Evolutionary conservation across 345 rosid genomes (phyloP).

Genomic region (Populus tremula): DNA sequence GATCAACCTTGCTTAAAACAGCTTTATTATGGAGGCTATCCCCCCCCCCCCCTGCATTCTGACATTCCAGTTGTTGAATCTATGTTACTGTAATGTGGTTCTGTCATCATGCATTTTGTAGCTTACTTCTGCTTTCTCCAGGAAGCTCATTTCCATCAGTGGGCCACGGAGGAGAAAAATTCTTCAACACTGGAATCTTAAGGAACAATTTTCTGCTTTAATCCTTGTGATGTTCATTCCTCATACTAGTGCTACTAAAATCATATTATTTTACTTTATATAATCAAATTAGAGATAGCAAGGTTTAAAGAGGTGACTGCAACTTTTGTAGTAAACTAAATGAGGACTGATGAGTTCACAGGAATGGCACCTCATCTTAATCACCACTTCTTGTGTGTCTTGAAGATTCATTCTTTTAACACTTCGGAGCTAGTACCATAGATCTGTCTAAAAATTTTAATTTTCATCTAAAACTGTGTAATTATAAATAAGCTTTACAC

Average conservation of each 20-base stretch:
- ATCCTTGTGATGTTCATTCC: not conserved
- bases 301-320: not conserved
- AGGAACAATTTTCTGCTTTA: conserved; percentile 1
- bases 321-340: not conserved
- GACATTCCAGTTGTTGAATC: not conserved
- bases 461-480: not conserved
- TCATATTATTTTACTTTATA: not conserved
- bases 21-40: not conserved
- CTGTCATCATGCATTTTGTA: not conserved
- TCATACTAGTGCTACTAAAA: not conserved
- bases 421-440: not conserved
- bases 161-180: not conserved
- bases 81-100: not conserved
- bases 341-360: not conserved
- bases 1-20: not conserved
- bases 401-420: not conserved
- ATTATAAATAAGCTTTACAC: not conserved
- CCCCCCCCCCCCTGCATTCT: not conserved
- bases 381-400: not conserved
- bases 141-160: not conserved
- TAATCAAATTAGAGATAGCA: not conserved
- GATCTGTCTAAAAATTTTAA: not conserved
- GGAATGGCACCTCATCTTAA: not conserved
- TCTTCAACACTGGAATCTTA: not conserved
- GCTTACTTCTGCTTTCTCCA: not conserved